A percentile compares a stretch with the other conserved stretches of the same genome.
Evolutionary conservation across 1,139 yeast species (phyloP).

Genomic region (Geotrichum candidum): DNA sequence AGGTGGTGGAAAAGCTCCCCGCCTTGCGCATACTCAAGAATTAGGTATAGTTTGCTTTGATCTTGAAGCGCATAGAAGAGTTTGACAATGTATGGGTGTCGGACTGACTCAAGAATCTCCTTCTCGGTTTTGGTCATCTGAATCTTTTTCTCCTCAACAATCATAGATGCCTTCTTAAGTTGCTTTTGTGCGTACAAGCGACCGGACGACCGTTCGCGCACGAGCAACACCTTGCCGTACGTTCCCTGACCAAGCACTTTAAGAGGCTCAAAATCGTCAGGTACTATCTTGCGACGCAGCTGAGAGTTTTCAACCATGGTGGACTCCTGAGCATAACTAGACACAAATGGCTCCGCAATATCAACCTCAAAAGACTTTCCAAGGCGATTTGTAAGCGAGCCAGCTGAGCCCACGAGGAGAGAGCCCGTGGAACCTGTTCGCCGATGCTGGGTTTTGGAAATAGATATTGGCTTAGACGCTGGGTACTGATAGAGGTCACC

Average conservation of each 20-base stretch:
- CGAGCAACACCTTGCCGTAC: constrained; percentile 83
- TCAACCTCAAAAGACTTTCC: constrained; percentile 47
- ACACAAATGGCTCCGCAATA: constrained; percentile 36
- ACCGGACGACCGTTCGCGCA: constrained; percentile 58
- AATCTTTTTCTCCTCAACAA: constrained; percentile 44
- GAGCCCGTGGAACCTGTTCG: constrained; percentile 14
- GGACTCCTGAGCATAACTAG: constrained; percentile 25
- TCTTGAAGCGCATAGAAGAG: constrained; percentile 88
- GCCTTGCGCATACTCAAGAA: constrained; percentile 84
- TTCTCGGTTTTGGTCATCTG: constrained; percentile 70
- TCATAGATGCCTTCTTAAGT: constrained; percentile 67
- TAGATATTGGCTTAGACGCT: constrained; percentile 13
- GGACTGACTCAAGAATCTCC: constrained; percentile 57
- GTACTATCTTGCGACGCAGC: constrained; percentile 30
- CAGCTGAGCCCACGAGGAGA: constrained; percentile 2
- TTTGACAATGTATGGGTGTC: constrained; percentile 84
- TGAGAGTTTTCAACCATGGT: constrained; percentile 44
- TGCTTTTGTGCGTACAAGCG: constrained; percentile 84
- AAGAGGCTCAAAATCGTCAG: constrained; percentile 65
- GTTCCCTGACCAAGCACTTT: constrained; percentile 85
- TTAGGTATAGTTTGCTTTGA: constrained; percentile 64
- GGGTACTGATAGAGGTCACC: constrained; percentile 15
- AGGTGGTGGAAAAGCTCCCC: constrained; percentile 88
- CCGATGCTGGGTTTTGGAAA: constrained; percentile 4
- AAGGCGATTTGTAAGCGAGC: background rate